Evolutionary conservation across 305 asterid species (phyloP), one percentile per base, ranked within the genome.

Genomic region (Vinca major): DNA sequence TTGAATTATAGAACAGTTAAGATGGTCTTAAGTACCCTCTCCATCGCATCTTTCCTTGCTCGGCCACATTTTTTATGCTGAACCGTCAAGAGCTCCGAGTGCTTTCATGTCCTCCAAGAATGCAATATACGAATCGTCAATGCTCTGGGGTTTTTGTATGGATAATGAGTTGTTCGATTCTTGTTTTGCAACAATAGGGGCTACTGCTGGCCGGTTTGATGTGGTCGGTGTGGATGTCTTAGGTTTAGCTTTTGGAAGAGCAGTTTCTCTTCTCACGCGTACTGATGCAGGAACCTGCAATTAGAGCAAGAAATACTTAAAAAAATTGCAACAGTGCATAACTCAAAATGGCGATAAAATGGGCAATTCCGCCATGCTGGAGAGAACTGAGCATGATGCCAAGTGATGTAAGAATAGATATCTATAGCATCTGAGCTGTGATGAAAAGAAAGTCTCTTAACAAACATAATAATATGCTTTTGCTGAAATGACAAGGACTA

Each of bases 71-170:
- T 43, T 5, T 5, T 43, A 68, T 26, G 33, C 33, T 26, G 33
- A 89, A 63, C 87, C 67, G 73, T 89, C 96, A 16, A 93, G 95
- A 53, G 99, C 99, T 62, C 99, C 97, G 1, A 91, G 88, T 13
- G 88, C 94, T 78, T 90, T 93, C 99, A 93, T 93, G 80, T 93
- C 99, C 92, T 93, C 96, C 70, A 93, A 79, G 80, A 93, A 93
- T 10, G 96, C 99, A 75, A 69, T 82, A 75, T 93, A 93, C 0
- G 97, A 93, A 76, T 93, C 99, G 67, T 93, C 99, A 33, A 90
- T 86, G 67, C 99, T 93, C 70, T 67, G 33, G 33, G 92, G 94
- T 57, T 87, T 90, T 17, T 85, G 78, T 20, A 86, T 81, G 51
- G 91, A 71, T 44, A 85, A 74, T 26, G 33, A 36, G 64, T 80